Evolutionary conservation across 2,329 filamentous ascomycete genomes (phyloP), one percentile per base, ranked within the genome.

Genomic region (Colletotrichum karsti): DNA sequence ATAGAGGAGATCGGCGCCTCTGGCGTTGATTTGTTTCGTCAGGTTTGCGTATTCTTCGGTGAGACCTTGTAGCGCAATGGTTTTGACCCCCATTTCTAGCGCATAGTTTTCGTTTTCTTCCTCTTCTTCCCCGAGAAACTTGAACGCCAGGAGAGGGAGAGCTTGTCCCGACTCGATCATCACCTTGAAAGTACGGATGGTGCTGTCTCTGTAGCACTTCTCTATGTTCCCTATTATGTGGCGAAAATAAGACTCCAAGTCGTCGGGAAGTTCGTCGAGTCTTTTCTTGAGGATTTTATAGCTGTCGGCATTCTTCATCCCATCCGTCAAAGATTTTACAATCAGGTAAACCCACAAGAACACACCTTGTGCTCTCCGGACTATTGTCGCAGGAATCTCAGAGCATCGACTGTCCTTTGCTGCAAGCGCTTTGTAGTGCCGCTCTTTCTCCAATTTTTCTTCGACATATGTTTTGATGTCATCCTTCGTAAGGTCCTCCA

Each of bases 321-420:
- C 72, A 18, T 67, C 51, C 1, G 59, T 33, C 6, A 74, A 54
- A 3, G 60, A 63, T 6, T 58, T 42, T 7, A 69, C 67, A 6
- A 74, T 72, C 4, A 74, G 59, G 44, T 63, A 69, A 12, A 77
- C 71, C 77, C 77, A 79, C 13, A 79, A 71, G 58, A 79, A 79
- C 1, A 79, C 77, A 0, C 77, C 77, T 20, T 76, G 73, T 0
- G 77, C 73, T 10, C 68, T 71, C 7, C 73, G 3, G 7, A 33
- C 67, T 1, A 75, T 71, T 1, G 72, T 70, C 1, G 60, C 46
- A 18, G 69, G 44, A 48, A 56, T 54, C 4, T 41, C 5, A 9
- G 3, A 41, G 3, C 6, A 69, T 30, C 30, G 15, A 13, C 4
- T 35, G 24, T 22, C 22, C 7, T 5, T 24, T 20, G 30, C 39